Conservation (phyloP, 1,139 yeast genomes). For the Geotrichum australiense region DNA sequence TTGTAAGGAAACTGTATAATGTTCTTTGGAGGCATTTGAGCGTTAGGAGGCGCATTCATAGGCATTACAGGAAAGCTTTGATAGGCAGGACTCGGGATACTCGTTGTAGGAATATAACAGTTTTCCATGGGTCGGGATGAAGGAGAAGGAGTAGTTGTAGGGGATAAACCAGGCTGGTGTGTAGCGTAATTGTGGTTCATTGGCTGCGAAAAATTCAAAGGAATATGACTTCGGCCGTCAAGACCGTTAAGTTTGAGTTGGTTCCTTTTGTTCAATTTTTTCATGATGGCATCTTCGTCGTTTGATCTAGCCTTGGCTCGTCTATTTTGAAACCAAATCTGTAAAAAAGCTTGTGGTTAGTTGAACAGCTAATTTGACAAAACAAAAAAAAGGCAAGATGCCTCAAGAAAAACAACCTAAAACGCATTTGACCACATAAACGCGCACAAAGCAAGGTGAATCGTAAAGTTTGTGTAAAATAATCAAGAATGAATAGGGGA, state of each 20-base stretch:
- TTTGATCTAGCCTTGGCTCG: slow-evolving; percentile 28
- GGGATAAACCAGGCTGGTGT: slow-evolving; percentile 11
- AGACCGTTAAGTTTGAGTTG: slow-evolving; percentile 1
- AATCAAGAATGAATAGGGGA: background rate
- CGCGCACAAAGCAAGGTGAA: slow-evolving; percentile 2
- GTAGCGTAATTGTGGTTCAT: slow-evolving; percentile 5
- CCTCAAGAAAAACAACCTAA: too few relatives aligned
- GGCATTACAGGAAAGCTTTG: too few relatives aligned
- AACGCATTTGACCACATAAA: too few relatives aligned
- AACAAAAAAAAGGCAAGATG: slow-evolving; percentile 1
- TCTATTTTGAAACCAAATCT: slow-evolving; percentile 33
- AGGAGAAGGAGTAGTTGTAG: slow-evolving; percentile 15
- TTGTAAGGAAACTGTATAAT: too few relatives aligned
- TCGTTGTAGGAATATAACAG: too few relatives aligned
- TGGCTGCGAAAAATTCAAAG: slow-evolving; percentile 11
- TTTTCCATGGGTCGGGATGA: slow-evolving; percentile 8
- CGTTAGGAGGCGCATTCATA: too few relatives aligned
- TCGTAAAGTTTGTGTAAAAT: background rate
- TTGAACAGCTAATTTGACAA: too few relatives aligned
- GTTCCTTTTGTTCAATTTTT: slow-evolving; percentile 11
- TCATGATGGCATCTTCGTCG: slow-evolving; percentile 21
- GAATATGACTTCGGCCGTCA: slow-evolving; percentile 4
- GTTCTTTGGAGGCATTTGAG: too few relatives aligned
- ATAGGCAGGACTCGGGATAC: too few relatives aligned
- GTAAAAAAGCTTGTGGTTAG: background rate